Base-by-base conservation (phyloP, 2,329 filamentous ascomycete genomes). In the Colletotrichum euphorbiae region DNA sequence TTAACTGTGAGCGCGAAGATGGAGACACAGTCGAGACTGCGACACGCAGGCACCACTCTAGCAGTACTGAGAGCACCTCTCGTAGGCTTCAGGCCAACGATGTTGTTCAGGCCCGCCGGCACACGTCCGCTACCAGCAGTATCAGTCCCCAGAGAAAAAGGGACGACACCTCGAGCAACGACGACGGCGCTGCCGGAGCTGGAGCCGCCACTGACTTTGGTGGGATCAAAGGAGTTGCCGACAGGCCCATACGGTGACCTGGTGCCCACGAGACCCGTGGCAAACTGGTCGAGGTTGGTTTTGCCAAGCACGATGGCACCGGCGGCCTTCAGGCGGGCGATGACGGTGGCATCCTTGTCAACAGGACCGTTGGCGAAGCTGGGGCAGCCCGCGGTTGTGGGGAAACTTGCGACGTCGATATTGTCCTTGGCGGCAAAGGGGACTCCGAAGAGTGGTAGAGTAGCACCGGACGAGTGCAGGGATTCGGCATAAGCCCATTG, bases 241-340 rank as follows among this genome's bases (percentile, higher is more conserved):
- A 87, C 84, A 19, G 81, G 83, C 2, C 88, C 88, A 63, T 85
- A 88, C 0, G 88, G 87, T 3, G 85, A 88, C 36, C 89, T 82
- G 8, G 86, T 88, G 8, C 88, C 89, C 6, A 85, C 86, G 4
- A 90, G 80, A 0, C 89, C 88, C 1, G 88, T 90, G 1, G 88
- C 88, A 6, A 90, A 82, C 71, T 90, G 88, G 69, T 90, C 88
- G 57, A 90, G 79, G 70, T 85, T 87, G 4, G 83, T 83, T 72
- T 90, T 90, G 8, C 88, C 88, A 33, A 90, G 78, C 36, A 87
- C 81, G 2, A 90, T 77, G 1, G 84, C 88, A 0, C 87, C 88
- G 7, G 84, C 82, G 0, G 80, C 78, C 21, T 86, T 80, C 15
- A 89, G 76, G 24, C 78, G 81, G 6, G 83, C 75, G 8, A 88